Evolutionary conservation across 2,329 filamentous ascomycete species (phyloP).

Genomic region (Teratosphaeria gauchensis): DNA sequence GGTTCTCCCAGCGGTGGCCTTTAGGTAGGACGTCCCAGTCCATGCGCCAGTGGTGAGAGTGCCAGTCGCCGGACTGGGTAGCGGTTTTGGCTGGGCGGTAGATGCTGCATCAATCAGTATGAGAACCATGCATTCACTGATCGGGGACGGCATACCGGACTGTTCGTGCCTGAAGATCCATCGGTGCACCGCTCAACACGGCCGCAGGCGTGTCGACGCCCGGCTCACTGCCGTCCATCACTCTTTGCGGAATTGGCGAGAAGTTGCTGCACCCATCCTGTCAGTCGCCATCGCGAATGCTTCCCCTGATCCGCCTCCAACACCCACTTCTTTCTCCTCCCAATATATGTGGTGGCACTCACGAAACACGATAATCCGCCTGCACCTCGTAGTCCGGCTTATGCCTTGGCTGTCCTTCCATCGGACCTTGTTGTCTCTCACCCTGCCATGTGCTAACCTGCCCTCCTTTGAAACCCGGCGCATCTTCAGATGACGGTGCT

Average conservation of each 20-base stretch:
- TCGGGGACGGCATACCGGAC: slow-evolving; percentile 59
- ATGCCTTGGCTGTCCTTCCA: slow-evolving; percentile 49
- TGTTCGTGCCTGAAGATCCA: slow-evolving; percentile 85
- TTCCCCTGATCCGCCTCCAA: not conserved
- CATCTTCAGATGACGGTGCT: slow-evolving; percentile 3
- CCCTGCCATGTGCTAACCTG: slow-evolving; percentile 21
- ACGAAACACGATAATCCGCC: slow-evolving; percentile 88
- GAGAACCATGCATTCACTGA: not conserved
- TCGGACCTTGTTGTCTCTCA: slow-evolving; percentile 42
- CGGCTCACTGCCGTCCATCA: slow-evolving; percentile 86
- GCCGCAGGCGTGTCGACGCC: slow-evolving; percentile 67
- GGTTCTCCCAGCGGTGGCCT: slow-evolving; percentile 97
- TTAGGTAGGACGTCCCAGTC: slow-evolving; percentile 93
- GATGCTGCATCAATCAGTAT: slow-evolving; percentile 51
- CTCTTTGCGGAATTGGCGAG: slow-evolving; percentile 78
- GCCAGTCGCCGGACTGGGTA: slow-evolving; percentile 87
- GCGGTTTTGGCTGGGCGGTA: slow-evolving; percentile 88
- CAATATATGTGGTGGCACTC: slow-evolving; percentile 4
- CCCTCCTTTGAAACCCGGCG: slow-evolving; percentile 4
- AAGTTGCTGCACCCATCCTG: slow-evolving; percentile 53
- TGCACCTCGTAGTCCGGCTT: slow-evolving; percentile 72
- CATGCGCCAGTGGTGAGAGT: slow-evolving; percentile 83
- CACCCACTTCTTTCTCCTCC: not conserved
- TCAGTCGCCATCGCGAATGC: slow-evolving; percentile 2
- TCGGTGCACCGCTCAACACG: slow-evolving; percentile 80